These are phyloP conservation scores for Silene coronaria DNA, from an alignment of 179 eudicot genomes.

Conservation along the genomic window DNA sequence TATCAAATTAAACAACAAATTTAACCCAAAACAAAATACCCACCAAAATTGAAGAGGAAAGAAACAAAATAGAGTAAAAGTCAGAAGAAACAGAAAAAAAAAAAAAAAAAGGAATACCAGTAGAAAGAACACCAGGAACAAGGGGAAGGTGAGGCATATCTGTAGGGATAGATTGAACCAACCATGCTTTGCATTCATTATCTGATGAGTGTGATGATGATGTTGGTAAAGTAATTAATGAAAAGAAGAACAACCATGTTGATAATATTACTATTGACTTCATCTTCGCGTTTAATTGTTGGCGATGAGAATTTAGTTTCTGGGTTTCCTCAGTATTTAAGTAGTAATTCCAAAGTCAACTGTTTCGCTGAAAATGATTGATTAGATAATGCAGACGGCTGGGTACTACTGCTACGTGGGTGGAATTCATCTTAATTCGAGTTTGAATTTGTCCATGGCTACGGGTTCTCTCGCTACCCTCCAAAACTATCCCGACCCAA, in stretches of 20 bases:
- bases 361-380: background rate
- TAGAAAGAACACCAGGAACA: constrained; percentile 67
- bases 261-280: constrained; percentile 8
- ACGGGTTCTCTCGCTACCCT: too few species aligned
- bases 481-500: too few species aligned
- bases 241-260: background rate
- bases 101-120: constrained; percentile 33
- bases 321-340: background rate
- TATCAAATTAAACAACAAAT: background rate
- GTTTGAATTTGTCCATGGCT: background rate
- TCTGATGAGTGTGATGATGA: background rate
- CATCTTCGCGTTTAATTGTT: constrained; percentile 10
- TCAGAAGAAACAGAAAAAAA: background rate
- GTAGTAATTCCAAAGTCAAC: background rate
- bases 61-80: background rate
- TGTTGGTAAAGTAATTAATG: constrained; percentile 6
- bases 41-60: background rate
- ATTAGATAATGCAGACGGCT: background rate
- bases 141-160: constrained; percentile 63
- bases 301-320: background rate
- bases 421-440: background rate
- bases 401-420: background rate
- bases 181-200: constrained; percentile 62
- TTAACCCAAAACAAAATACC: background rate
- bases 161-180: constrained; percentile 79